Base-by-base conservation (phyloP, 2,329 filamentous ascomycete genomes). In the Sarocladiaceae sp. region DNA sequence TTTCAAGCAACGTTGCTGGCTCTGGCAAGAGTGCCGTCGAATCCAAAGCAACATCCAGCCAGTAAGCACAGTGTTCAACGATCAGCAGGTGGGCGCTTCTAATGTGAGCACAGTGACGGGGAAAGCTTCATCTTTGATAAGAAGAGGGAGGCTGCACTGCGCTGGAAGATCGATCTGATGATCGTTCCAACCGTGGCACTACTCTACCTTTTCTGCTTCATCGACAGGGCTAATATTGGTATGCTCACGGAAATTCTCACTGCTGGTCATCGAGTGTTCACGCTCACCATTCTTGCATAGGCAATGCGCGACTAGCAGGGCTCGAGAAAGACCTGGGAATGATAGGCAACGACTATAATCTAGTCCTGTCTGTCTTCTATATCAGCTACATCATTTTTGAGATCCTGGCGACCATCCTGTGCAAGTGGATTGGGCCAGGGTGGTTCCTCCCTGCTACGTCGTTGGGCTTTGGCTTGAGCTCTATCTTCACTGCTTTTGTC, bases 311-410 rank as follows among this genome's bases (percentile, higher is more conserved):
- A 55, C 65, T 86, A 12, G 82, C 80, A 3, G 80, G 80, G 0
- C 66, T 86, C 8, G 75, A 81, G 51, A 71, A 71, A 26, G 81
- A 84, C 37, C 71, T 36, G 15, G 7, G 33, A 36, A 36, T 36
- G 33, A 44, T 4, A 11, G 39, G 39, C 25, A 36, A 31, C 18
- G 13, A 31, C 46, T 49, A 26, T 35, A 36, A 36, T 87, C 3
- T 68, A 18, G 72, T 85, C 0, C 71, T 87, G 2, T 82, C 80
- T 2, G 58, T 81, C 51, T 87, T 86, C 64, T 87, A 85, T 62
- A 74, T 87, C 59, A 78, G 77, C 4, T 87, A 87, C 63, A 86
- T 87, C 54, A 39, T 86, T 42, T 84, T 84, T 58, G 78, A 86
- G 61, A 84, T 87, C 22, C 83, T 84, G 0, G 75, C 73, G 28